Percentiles rank a stretch among this genome's conserved stretches.
Conservation (phyloP, 495 filamentous ascomycete genomes). For the Annulohypoxylon moriforme region DNA sequence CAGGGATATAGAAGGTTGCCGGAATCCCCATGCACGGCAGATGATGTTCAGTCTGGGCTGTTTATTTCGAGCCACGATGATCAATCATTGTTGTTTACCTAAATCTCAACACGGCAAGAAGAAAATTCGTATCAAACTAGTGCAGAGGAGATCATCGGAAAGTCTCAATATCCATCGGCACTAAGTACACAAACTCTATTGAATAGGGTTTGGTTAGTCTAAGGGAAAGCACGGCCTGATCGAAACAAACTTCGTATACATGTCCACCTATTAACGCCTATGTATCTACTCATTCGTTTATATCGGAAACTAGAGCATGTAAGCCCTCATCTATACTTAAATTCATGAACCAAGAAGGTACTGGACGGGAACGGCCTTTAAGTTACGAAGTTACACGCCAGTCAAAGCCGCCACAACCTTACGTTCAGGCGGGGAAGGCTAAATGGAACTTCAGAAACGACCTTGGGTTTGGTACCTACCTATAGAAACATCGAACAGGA, state of each 20-base stretch:
- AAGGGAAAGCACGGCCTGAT: slow-evolving; percentile 2
- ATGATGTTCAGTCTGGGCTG: slow-evolving; percentile 19
- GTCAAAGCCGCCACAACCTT: slow-evolving; percentile 12
- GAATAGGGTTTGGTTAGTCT: slow-evolving; percentile 8
- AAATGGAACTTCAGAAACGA: slow-evolving; percentile 4
- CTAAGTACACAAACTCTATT: neutral
- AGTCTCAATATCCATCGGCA: neutral
- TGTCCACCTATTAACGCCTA: neutral
- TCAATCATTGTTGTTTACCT: slow-evolving; percentile 16
- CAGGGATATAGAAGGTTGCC: slow-evolving; percentile 29
- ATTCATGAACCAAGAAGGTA: neutral
- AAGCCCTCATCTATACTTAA: neutral
- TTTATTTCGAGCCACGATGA: slow-evolving; percentile 14
- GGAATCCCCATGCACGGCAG: slow-evolving; percentile 29
- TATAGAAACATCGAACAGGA: neutral
- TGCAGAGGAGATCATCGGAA: neutral
- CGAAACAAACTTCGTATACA: slow-evolving; percentile 11
- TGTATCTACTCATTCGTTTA: slow-evolving; percentile 5
- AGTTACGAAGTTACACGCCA: neutral
- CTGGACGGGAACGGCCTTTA: neutral
- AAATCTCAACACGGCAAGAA: neutral
- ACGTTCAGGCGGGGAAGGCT: slow-evolving; percentile 21
- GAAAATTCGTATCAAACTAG: neutral
- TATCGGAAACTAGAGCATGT: neutral
- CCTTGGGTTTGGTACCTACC: neutral